A percentile compares a stretch with the other conserved stretches of the same genome.
These are phyloP conservation scores for Claviceps sp. DNA, from an alignment of 2,329 filamentous ascomycete genomes.

Conservation along the genomic window DNA sequence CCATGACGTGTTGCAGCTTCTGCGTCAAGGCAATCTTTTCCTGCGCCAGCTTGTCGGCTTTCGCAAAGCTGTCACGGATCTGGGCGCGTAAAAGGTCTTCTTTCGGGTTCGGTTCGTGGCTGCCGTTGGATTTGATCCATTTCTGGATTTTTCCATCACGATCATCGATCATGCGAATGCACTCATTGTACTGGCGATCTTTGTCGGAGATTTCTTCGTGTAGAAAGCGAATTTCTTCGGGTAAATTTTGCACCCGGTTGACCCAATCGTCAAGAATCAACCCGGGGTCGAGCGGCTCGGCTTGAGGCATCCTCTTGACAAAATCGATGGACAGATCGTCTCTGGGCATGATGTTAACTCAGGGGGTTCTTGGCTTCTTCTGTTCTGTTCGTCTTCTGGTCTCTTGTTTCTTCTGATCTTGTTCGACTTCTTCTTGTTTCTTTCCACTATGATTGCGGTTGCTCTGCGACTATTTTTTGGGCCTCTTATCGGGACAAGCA, in stretches of 20 bases:
- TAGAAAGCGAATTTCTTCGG: constrained; percentile 69
- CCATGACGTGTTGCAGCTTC: constrained; percentile 46
- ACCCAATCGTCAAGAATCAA: constrained; percentile 69
- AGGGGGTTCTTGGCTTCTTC: constrained; percentile 8
- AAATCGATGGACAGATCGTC: constrained; percentile 61
- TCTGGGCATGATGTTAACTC: constrained; percentile 57
- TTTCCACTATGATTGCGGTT: not conserved
- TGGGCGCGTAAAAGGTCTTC: constrained; percentile 54
- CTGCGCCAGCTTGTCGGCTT: constrained; percentile 55
- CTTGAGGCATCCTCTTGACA: constrained; percentile 50
- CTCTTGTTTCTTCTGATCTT: no score
- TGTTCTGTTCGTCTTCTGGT: not conserved
- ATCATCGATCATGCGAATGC: constrained; percentile 54
- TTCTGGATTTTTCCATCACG: constrained; percentile 67
- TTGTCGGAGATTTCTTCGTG: constrained; percentile 75
- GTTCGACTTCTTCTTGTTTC: not conserved
- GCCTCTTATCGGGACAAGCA: not conserved
- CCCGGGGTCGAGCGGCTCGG: constrained; percentile 49
- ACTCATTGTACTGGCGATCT: constrained; percentile 57
- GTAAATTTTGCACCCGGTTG: constrained; percentile 61
- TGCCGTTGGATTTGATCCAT: constrained; percentile 66
- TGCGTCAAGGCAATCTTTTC: constrained; percentile 61
- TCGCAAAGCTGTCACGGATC: constrained; percentile 54
- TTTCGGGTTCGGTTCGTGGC: constrained; percentile 59
- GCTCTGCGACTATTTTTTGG: not conserved